Base-by-base conservation (phyloP, 805 yeast species). In the Yarrowia sp. region DNA sequence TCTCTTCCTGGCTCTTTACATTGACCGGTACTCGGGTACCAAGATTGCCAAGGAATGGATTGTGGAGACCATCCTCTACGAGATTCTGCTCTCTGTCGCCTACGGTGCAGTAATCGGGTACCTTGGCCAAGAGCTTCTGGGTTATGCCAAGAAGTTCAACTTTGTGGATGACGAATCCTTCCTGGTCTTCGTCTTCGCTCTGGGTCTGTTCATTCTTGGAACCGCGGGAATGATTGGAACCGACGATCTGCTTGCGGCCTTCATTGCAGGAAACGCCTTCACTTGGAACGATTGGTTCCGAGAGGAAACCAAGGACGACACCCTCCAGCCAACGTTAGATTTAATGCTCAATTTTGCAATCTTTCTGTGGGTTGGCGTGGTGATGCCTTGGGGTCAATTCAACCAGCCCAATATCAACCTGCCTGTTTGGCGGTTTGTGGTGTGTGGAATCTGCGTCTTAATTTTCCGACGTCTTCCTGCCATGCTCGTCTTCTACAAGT, bases 181-280 rank as follows among this genome's bases (percentile, higher is more conserved):
- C 85, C 75, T 81, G 30, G 67, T 22, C 78, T 84, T 70, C 80
- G 84, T 72, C 75, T 83, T 67, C 80, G 85, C 75, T 68, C 82
- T 67, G 81, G 89, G 64, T 75, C 81, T 75, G 73, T 83, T 71
- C 83, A 86, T 71, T 83, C 86, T 56, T 83, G 92, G 67, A 71
- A 85, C 74, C 82, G 92, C 69, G 75, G 90, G 78, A 9, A 79
- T 86, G 74, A 72, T 87, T 44, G 92, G 91, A 19, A 83, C 85
- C 17, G 92, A 87, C 74, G 92, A 87, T 71, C 80, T 87, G 65
- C 77, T 87, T 54, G 89, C 87, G 4, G 85, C 90, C 11, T 88
- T 87, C 72, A 83, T 87, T 7, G 91, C 90, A 1, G 92, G 92
- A 26, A 82, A 88, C 1, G 83, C 87, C 0, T 86, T 88, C 71